Conservation (phyloP, 768 basidiomycete species). For the Holtermannia corniformis region DNA sequence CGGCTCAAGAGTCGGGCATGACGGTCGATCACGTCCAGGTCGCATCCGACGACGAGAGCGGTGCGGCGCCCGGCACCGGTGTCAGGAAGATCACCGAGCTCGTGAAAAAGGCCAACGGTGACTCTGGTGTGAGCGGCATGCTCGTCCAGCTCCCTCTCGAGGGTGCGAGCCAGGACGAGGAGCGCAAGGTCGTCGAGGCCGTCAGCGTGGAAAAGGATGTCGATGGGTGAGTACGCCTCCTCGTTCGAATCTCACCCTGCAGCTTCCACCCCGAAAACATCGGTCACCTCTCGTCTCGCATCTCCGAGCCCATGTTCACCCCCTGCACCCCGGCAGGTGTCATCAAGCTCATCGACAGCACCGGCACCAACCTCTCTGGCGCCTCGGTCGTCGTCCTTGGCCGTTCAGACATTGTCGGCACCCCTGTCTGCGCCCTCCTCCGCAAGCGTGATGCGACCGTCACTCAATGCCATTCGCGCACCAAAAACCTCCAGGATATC, state of each 20-base stretch:
- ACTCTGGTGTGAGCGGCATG: constrained; percentile 73
- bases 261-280: constrained; percentile 99
- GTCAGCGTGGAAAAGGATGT: constrained; percentile 91
- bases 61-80: constrained; percentile 25
- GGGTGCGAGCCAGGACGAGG: constrained; percentile 69
- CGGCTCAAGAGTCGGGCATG: constrained; percentile 88
- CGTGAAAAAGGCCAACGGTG: constrained; percentile 73
- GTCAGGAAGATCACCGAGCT: constrained; percentile 65
- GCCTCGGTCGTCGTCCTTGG: constrained; percentile 85
- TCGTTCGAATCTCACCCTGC: not conserved
- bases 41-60: constrained; percentile 35
- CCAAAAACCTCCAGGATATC: constrained; percentile 67
- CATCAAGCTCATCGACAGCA: constrained; percentile 78
- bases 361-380: constrained; percentile 67
- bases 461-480: constrained; percentile 91
- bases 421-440: constrained; percentile 83
- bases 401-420: constrained; percentile 95
- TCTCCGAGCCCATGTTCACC: constrained; percentile 75
- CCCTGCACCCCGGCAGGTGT: constrained; percentile 95
- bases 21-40: constrained; percentile 64
- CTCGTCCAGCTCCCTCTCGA: constrained; percentile 90
- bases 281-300: constrained; percentile 82
- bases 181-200: constrained; percentile 86
- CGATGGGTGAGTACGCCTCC: constrained; percentile 60
- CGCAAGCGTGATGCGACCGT: constrained; percentile 87